Evolutionary conservation across 106 monocot genomes (phyloP).

Genomic region (Dioscorea zingiberensis): DNA sequence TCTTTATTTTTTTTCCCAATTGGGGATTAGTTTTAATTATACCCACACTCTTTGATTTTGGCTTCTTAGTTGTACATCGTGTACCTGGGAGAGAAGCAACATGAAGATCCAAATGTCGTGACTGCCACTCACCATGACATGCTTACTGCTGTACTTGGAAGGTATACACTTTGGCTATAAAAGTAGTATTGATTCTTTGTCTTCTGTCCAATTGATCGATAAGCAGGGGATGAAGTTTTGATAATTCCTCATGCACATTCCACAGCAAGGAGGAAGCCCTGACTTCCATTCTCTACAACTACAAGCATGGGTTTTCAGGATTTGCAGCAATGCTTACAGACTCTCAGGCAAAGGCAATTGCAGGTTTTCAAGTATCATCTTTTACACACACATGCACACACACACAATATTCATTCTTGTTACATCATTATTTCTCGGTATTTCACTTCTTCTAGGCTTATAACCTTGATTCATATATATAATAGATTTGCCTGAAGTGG

Average conservation of each 20-base stretch:
- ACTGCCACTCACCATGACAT: conserved; percentile 28
- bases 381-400: no score
- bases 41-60: no score
- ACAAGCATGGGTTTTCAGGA: neutral
- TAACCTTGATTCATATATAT: neutral
- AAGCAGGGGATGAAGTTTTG: neutral
- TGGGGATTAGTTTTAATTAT: no score
- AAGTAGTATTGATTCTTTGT: neutral
- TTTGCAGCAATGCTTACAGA: conserved; percentile 5
- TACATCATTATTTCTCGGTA: neutral
- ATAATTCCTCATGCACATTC: neutral
- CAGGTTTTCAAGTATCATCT: neutral
- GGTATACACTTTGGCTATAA: conserved; percentile 8
- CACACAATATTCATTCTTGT: no score
- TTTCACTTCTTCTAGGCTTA: no score
- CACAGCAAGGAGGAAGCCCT: neutral
- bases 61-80: conserved; percentile 28
- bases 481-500: conserved; percentile 29
- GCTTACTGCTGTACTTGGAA: conserved; percentile 27
- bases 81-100: conserved; percentile 36
- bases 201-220: neutral
- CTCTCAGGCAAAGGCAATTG: neutral
- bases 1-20: no score
- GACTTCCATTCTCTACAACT: neutral
- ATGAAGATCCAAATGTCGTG: conserved; percentile 24